phyloP scores from a whole-genome alignment of 352 stramenopile genomes.

The Globisporangium emineosum region DNA sequence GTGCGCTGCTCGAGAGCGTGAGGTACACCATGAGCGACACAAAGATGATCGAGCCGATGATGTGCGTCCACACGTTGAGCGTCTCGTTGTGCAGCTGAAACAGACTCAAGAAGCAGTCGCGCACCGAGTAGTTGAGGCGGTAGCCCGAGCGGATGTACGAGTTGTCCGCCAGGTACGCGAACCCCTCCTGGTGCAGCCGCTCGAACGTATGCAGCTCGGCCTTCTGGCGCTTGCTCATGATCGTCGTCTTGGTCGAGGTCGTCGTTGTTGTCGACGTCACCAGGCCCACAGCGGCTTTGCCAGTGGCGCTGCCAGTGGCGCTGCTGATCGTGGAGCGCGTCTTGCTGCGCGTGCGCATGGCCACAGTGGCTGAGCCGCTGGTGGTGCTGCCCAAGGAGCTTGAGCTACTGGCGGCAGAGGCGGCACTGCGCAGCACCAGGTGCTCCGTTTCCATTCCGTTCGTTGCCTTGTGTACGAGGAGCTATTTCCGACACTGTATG shows the following conservation, averaged over 20 bases:
- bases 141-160: slow-evolving; percentile 87
- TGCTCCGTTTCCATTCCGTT: slow-evolving; percentile 20
- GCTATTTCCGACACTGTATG: slow-evolving; percentile 18
- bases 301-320: background rate
- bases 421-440: slow-evolving; percentile 12
- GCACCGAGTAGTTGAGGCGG: slow-evolving; percentile 76
- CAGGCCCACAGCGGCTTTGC: background rate
- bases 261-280: slow-evolving; percentile 7
- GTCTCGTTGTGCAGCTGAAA: slow-evolving; percentile 90
- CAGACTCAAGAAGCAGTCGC: slow-evolving; percentile 74
- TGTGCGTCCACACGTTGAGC: slow-evolving; percentile 88
- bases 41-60: slow-evolving; percentile 85
- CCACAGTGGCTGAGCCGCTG: slow-evolving; percentile 8
- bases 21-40: slow-evolving; percentile 75
- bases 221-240: slow-evolving; percentile 3
- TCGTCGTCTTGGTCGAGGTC: slow-evolving; percentile 15
- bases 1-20: slow-evolving; percentile 47
- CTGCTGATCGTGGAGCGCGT: slow-evolving; percentile 12
- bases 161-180: slow-evolving; percentile 81
- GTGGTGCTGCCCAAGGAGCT: slow-evolving; percentile 15
- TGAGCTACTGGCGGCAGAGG: background rate
- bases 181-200: slow-evolving; percentile 72
- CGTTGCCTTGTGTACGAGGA: background rate
- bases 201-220: slow-evolving; percentile 68
- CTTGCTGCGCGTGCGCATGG: slow-evolving; percentile 21